phyloP scores from a whole-genome alignment of 2,329 filamentous ascomycete species.

The Davidsoniella australis region DNA sequence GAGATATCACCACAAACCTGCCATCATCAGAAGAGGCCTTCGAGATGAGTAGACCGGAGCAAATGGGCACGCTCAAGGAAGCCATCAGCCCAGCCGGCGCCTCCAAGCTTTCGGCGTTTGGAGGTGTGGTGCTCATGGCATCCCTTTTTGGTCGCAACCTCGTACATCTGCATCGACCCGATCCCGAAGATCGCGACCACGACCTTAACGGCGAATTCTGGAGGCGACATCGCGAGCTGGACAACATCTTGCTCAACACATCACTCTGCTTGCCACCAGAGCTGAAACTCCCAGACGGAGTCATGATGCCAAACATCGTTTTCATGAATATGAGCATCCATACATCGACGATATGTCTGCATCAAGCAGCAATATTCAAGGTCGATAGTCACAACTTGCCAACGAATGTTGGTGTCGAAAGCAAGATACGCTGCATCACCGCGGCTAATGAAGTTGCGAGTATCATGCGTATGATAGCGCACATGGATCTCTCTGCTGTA shows the following conservation, averaged over 20 bases:
- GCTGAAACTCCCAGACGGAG: slow-evolving; percentile 60
- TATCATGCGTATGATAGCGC: slow-evolving; percentile 89
- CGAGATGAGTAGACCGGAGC: slow-evolving; percentile 58
- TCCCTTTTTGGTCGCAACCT: slow-evolving; percentile 82
- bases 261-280: slow-evolving; percentile 65
- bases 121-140: slow-evolving; percentile 68
- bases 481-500: slow-evolving; percentile 70
- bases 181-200: slow-evolving; percentile 61
- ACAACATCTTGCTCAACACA: slow-evolving; percentile 79
- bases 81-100: slow-evolving; percentile 56
- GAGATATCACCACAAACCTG: slow-evolving; percentile 73
- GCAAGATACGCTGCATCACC: slow-evolving; percentile 82
- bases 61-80: slow-evolving; percentile 52
- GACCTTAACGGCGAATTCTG: slow-evolving; percentile 90
- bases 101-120: slow-evolving; percentile 58
- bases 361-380: slow-evolving; percentile 96
- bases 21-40: slow-evolving; percentile 76
- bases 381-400: slow-evolving; percentile 76
- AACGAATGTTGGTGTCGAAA: slow-evolving; percentile 63
- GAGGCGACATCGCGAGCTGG: slow-evolving; percentile 79
- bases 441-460: slow-evolving; percentile 86
- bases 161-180: slow-evolving; percentile 75
- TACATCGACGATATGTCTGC: slow-evolving; percentile 90
- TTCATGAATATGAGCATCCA: slow-evolving; percentile 97
- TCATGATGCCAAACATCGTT: slow-evolving; percentile 67